Base-by-base conservation (phyloP, 2,329 filamentous ascomycete genomes). In the Knufia fluminis region DNA sequence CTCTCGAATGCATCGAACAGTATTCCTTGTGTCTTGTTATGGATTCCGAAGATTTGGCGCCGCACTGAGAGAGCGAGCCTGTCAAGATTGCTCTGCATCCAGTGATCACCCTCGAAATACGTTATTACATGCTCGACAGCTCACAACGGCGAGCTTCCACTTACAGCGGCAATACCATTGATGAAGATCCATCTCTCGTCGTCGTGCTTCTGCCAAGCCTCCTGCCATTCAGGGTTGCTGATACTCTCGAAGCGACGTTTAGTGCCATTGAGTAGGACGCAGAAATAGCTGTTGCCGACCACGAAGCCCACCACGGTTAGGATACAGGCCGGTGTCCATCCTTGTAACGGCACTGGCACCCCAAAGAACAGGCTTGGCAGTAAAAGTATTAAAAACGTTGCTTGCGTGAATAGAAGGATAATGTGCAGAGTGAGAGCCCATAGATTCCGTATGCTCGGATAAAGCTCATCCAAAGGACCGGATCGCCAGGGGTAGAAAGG, bases 131-230 rank as follows among this genome's bases (percentile, higher is more conserved):
- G n/a, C n/a, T n/a, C n/a, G n/a, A n/a, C n/a, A n/a, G n/a, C n/a
- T n/a, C n/a, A n/a, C n/a, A n/a, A n/a, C n/a, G n/a, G n/a, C n/a
- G n/a, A n/a, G n/a, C n/a, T n/a, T n/a, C n/a, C n/a, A n/a, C n/a
- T n/a, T n/a, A n/a, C 63, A 60, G 62, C 60, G 9, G 58, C 78
- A 23, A 89, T 79, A 1, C 86, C 86, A 59, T 90, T 90, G 46
- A 90, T 65, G 61, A 85, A 90, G n/a, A 90, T 73, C 86, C 86
- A 91, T 59, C 82, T 76, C 66, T 90, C 85, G 46, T 79, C 71
- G 9, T 70, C 68, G 61, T 70, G 64, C n/a, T 61, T 71, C 0
- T 71, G 14, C 45, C 45, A 48, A 6, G 33, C 17, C 33, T 61
- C 71, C 0, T 71, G 14, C 45, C 45, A 48, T 14, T 17, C 17